Conservation (phyloP, 2,329 filamentous ascomycete species). For the Apiospora sp. region DNA sequence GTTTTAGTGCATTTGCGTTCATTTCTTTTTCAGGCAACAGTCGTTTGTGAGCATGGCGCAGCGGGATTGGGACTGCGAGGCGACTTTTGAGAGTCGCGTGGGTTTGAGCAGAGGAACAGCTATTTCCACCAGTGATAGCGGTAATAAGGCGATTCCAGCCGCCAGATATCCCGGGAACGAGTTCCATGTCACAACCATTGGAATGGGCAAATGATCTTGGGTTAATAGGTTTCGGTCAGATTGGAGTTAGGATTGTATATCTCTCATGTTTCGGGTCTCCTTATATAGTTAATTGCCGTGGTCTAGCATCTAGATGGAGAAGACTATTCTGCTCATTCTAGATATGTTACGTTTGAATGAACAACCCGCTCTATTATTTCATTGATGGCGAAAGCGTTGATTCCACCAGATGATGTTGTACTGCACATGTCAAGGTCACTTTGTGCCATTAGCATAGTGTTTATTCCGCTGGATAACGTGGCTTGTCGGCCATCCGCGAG, state of each 20-base stretch:
- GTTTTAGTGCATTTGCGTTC: not conserved
- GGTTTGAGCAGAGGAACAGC: not conserved
- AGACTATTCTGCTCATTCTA: not conserved
- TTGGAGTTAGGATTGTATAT: not conserved
- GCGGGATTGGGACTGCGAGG: not conserved
- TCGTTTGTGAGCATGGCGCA: constrained; percentile 19
- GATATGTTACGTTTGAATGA: constrained; percentile 2
- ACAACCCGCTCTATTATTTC: too few species aligned
- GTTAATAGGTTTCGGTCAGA: not conserved
- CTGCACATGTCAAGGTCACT: too few species aligned
- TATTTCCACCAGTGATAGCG: not conserved
- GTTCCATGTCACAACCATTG: not conserved
- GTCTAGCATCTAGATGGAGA: not conserved
- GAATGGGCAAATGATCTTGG: not conserved
- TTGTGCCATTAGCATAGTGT: too few species aligned
- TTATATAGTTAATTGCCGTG: not conserved
- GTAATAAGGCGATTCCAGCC: not conserved
- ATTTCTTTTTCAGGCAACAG: not conserved
- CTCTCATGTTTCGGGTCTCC: constrained; percentile 2
- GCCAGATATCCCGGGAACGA: not conserved
- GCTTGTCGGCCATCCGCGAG: too few species aligned
- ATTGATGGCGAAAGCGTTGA: not conserved
- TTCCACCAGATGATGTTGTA: too few species aligned
- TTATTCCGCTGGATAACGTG: too few species aligned
- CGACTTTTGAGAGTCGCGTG: not conserved